These are phyloP conservation scores for Phytophthora podocarpi DNA, from an alignment of 352 stramenopile genomes.

Conservation along the genomic window DNA sequence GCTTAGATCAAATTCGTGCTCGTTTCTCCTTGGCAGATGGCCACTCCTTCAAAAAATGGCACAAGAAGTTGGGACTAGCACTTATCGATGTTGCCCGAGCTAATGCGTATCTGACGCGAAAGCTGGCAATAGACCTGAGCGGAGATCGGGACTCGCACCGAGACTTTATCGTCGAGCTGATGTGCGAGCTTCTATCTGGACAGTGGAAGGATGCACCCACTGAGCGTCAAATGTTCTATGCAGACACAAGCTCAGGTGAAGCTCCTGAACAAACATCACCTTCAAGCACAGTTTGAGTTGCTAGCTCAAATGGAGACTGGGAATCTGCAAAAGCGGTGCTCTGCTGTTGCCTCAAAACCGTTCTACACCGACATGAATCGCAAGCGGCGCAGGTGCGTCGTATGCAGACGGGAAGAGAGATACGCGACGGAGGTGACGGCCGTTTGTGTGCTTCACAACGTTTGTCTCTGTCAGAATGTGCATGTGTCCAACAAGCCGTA, in stretches of 20 bases:
- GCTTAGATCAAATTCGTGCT: conserved; percentile 29
- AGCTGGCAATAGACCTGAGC: neutral
- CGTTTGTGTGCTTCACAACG: too few species aligned
- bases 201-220: conserved; percentile 1
- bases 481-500: neutral
- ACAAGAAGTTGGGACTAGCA: conserved; percentile 33
- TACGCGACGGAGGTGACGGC: too few species aligned
- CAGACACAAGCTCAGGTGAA: neutral
- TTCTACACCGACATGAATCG: neutral
- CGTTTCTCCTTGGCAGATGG: conserved; percentile 35
- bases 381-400: neutral
- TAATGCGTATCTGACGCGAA: conserved; percentile 27
- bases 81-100: conserved; percentile 31
- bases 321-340: neutral
- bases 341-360: conserved; percentile 2
- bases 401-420: too few species aligned
- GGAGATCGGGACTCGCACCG: neutral
- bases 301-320: too few species aligned
- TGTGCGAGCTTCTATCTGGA: neutral
- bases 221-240: conserved; percentile 4
- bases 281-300: neutral
- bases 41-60: conserved; percentile 39
- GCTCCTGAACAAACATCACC: too few species aligned
- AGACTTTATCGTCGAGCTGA: neutral
- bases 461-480: conserved; percentile 22